Base-by-base conservation (phyloP, 495 filamentous ascomycete genomes). In the Cenococcum geophilum region DNA sequence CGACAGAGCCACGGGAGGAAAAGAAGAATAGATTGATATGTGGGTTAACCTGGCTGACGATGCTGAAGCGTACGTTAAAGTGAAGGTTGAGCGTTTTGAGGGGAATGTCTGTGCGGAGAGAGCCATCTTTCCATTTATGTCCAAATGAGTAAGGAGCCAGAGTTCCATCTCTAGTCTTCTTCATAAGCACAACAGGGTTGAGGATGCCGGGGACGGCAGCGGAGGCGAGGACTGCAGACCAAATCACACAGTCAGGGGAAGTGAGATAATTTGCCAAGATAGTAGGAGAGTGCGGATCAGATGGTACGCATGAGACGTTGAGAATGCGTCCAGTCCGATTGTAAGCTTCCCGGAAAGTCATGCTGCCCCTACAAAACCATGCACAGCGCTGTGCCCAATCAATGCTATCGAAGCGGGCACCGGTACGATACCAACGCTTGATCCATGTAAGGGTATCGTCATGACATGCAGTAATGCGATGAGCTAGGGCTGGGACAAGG, bases 1-100 rank as follows among this genome's bases (percentile, higher is more conserved):
- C 93, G 45, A 97, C 91, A 0, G 86, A 84, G 14, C 93, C 93
- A 37, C 95, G 83, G 3, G 91, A 92, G 34, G 88, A 92, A 78
- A 97, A 98, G 79, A 98, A 97, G 80, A 98, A 97, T 18, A 97
- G 82, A 67, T 95, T 97, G 74, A 98, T 88, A 71, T 97, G 93
- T 1, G 95, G 93, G 71, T 98, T 98, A 34, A 97, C 92, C 55
- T 98, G 93, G 57, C 83, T 88, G 71, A 98, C 93, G 64, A 98
- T 91, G 58, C 88, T 89, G 74, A 97, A 98, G 64, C 92, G 95
- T 68, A 97, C 95, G 72, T 96, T 96, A 81, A 97, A 97, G 72
- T 96, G 89, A 0, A 93, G 78, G 68, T 97, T 97, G 45, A 98
- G 77, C 6, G 91, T 85, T 73, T 91, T 92, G 70, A 97, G 84